Evolutionary conservation across 208 protist genomes (phyloP), one percentile per base, ranked within the genome.

Genomic region (Tritrichomonas foetus): DNA sequence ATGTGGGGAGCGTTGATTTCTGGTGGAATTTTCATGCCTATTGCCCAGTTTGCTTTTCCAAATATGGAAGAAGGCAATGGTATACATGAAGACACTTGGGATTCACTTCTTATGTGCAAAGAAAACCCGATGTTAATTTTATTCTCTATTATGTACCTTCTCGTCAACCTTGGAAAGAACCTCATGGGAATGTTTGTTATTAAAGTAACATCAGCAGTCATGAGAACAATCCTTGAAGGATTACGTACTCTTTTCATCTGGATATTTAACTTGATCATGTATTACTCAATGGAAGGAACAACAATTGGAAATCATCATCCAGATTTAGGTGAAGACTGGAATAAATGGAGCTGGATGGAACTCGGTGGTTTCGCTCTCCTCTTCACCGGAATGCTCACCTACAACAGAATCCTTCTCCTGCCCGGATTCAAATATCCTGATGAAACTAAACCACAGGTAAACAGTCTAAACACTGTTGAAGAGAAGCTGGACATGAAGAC

Each of bases 171-270:
- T 49, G 0, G 9, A 3, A 47, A 89, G 20, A 89, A 89, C 16
- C 20, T 89, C 3, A 89, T 36, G 0, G 78, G 47, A n/a, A 89
- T 89, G 78, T 89, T 41, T 39, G 78, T 89, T 16, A 89, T 36
- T 55, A 89, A 89, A 3, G 41, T 89, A 11, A 89, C 78, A 89
- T 89, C 78, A 57, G 78, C 78, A 57, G 78, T 89, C 47, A 47
- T 89, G 1, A 89, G 78, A 89, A 89, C 78, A 39, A 89, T 89
- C 27, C 47, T 89, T 89, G 78, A 89, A 89, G 78, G 78, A 5
- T 36, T 89, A 47, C 13, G 78, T 41, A 89, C 78, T 53, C 78
- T 89, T 16, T 89, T 25, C 27, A 89, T 89, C 44, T 89, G 78
- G 78, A 16, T 89, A 39, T 25, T 89, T 27, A 16, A 89, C 33